phyloP scores from a whole-genome alignment of 169 alveolate species.

The Miamiensis avidus region DNA sequence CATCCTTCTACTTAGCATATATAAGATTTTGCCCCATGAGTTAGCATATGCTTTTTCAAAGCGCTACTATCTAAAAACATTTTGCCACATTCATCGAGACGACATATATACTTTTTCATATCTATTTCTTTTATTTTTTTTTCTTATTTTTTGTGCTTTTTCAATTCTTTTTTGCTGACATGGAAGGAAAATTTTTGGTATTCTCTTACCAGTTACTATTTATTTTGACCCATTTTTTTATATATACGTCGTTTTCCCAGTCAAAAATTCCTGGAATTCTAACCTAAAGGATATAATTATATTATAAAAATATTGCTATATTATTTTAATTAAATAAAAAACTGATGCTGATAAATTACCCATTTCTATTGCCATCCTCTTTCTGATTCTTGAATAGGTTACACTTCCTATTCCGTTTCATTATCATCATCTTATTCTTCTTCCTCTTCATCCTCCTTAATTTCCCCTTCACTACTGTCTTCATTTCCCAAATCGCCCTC shows the following conservation, averaged over 20 bases:
- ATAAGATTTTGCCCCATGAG: slow-evolving; percentile 69
- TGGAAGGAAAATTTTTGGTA: background rate
- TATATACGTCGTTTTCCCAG: background rate
- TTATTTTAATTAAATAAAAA: background rate
- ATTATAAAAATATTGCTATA: background rate
- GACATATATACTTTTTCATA: slow-evolving; percentile 56
- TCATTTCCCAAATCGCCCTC: background rate
- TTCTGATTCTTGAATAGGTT: background rate
- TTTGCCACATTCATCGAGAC: slow-evolving; percentile 73
- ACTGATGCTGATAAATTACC: background rate
- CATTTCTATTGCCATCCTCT: background rate
- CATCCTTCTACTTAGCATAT: slow-evolving; percentile 80
- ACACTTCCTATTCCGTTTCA: background rate
- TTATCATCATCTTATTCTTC: background rate
- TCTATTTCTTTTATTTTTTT: background rate
- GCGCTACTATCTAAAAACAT: slow-evolving; percentile 72
- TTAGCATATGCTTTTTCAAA: slow-evolving; percentile 65
- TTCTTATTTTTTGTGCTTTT: background rate
- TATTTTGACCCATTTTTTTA: background rate
- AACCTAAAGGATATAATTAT: background rate
- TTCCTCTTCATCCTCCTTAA: background rate
- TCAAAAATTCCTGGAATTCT: background rate
- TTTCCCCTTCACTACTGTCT: slow-evolving; percentile 2
- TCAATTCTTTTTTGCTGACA: background rate
- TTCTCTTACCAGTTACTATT: background rate